Conservation (phyloP, 106 monocot genomes). For the Xerophyta viscosa region DNA sequence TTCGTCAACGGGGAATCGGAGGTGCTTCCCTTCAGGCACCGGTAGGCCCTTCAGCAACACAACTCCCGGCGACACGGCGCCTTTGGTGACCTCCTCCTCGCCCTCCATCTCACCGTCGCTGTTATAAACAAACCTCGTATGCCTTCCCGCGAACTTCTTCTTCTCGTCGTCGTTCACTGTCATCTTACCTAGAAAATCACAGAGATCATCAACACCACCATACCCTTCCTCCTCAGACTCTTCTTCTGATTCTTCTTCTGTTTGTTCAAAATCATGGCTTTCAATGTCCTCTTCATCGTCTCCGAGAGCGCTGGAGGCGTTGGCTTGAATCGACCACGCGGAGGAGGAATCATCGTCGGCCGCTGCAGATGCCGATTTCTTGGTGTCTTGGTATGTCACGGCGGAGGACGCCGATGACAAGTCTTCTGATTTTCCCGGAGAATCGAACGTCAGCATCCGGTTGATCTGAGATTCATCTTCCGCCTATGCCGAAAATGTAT, state of each 20-base stretch:
- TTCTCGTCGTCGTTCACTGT: slow-evolving; percentile 15
- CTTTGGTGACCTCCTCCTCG: background rate
- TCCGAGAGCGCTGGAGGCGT: slow-evolving; percentile 24
- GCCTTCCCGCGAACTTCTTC: slow-evolving; percentile 55
- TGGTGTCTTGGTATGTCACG: slow-evolving; percentile 37
- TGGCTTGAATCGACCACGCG: slow-evolving; percentile 60
- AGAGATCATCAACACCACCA: slow-evolving; percentile 38
- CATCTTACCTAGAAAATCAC: slow-evolving; percentile 46
- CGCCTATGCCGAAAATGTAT: too few species aligned
- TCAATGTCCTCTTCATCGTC: too few species aligned
- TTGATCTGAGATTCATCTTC: slow-evolving; percentile 39
- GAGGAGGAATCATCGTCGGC: slow-evolving; percentile 46
- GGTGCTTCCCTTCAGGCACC: slow-evolving; percentile 71
- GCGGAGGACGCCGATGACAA: slow-evolving; percentile 12
- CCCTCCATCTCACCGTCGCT: slow-evolving; percentile 60
- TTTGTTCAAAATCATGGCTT: slow-evolving; percentile 13
- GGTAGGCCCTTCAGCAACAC: slow-evolving; percentile 65
- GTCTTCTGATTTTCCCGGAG: slow-evolving; percentile 49
- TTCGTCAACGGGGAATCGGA: slow-evolving; percentile 75
- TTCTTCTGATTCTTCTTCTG: slow-evolving; percentile 7
- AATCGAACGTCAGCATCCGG: slow-evolving; percentile 75
- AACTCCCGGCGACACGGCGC: slow-evolving; percentile 16
- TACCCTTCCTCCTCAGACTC: slow-evolving; percentile 7
- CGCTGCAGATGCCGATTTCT: slow-evolving; percentile 3
- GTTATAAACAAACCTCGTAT: slow-evolving; percentile 69